Evolutionary conservation across 768 basidiomycete species (phyloP), one percentile per base, ranked within the genome.

Genomic region (Megacollybia marginata): DNA sequence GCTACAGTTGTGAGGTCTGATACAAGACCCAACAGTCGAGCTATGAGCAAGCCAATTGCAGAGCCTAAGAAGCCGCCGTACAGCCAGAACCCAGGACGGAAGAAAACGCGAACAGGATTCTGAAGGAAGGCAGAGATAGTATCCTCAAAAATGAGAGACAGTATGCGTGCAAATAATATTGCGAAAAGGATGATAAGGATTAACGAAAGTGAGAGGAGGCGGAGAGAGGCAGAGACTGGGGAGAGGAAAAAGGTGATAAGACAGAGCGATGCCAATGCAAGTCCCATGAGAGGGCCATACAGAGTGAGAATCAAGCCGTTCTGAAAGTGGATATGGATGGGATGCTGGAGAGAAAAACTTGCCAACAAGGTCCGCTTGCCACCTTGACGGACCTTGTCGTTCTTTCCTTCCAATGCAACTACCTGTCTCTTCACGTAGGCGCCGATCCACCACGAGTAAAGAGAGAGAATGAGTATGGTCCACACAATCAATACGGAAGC

Each of bases 41-140:
- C 36, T 12, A 52, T 18, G 5, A 55, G 11, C 1, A 20, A 46
- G 15, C 57, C 57, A 15, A 56, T 42, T 1, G 43, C 40, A 0
- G 56, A 54, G 15, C 56, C 56, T 8, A 55, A 44, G 8, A 57
- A 33, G 9, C 56, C 56, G 13, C 57, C 57, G 32, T 58, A 55
- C 11, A 58, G 49, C 57, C 57, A 58, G 48, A 56, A 58, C 5
- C 57, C 57, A 1, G 57, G 57, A 0, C 57, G 54, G 43, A 57
- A 50, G 28, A 58, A 43, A 15, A 55, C 53, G 16, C 47, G 52
- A 28, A 55, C 9, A 9, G 57, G 57, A 5, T 49, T 44, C 15
- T 44, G 48, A 4, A 50, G 5, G 45, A 58, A 51, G 2, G 31
- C 36, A 2, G 48, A 33, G 1, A 58, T 5, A 2, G 55, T 54